Evolutionary conservation across 257 asterid genomes (phyloP).

Genomic region (Ilex asprella): DNA sequence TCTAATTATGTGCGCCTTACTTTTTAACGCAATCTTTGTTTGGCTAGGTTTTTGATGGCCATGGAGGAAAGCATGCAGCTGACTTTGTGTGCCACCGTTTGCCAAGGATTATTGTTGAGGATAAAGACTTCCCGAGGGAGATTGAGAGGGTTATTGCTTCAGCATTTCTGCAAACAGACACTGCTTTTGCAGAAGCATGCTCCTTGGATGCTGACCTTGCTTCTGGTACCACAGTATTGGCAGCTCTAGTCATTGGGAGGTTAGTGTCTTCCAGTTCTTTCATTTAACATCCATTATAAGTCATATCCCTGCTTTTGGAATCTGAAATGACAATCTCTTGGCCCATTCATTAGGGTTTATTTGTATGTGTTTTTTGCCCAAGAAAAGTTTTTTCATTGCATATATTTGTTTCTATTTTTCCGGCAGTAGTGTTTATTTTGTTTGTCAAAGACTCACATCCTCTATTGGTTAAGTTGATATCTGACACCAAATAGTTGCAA

Average conservation of each 20-base stretch:
- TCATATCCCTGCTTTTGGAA: not conserved
- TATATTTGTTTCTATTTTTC: too few relatives aligned
- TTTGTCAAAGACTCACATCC: too few relatives aligned
- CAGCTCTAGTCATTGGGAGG: constrained; percentile 86
- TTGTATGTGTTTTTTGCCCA: too few relatives aligned
- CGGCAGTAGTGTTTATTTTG: too few relatives aligned
- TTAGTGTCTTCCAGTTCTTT: constrained; percentile 18
- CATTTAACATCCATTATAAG: not conserved
- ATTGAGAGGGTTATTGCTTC: constrained; percentile 66
- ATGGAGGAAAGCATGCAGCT: constrained; percentile 98
- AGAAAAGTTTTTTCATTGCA: too few relatives aligned
- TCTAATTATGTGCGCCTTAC: too few relatives aligned
- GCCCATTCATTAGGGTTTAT: too few relatives aligned
- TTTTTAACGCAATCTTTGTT: not conserved
- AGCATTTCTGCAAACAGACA: constrained; percentile 81
- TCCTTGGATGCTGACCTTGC: constrained; percentile 72
- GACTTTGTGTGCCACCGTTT: constrained; percentile 81
- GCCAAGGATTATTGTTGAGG: constrained; percentile 70
- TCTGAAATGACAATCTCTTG: too few relatives aligned
- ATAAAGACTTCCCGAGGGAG: constrained; percentile 64
- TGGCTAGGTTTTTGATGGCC: constrained; percentile 90
- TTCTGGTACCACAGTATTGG: constrained; percentile 97
- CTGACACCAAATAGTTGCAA: too few relatives aligned
- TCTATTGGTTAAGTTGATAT: too few relatives aligned
- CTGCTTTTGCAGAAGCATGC: constrained; percentile 92